phyloP scores from a whole-genome alignment of 352 stramenopile species.

The Pythium dissimile region DNA sequence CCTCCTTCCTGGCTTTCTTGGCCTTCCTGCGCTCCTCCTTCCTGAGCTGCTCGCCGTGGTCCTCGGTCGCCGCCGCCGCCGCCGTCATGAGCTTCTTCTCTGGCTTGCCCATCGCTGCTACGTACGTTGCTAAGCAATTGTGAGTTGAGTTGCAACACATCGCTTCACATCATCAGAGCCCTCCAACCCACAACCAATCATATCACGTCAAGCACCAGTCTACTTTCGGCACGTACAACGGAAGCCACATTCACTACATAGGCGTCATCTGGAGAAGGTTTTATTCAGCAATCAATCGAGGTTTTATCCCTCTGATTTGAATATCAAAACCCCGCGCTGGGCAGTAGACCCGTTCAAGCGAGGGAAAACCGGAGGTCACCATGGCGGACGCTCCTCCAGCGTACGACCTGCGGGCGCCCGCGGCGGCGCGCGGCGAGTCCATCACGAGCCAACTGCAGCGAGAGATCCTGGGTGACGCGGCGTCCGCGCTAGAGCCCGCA shows the following conservation, averaged over 20 bases:
- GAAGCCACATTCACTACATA: conserved; percentile 12
- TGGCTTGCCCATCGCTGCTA: conserved; percentile 23
- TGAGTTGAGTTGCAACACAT: conserved; percentile 32
- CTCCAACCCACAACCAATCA: conserved; percentile 24
- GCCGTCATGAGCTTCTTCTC: conserved; percentile 24
- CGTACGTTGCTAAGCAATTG: conserved; percentile 3
- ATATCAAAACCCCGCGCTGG: conserved; percentile 12
- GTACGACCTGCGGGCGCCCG: conserved; percentile 35
- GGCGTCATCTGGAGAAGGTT: neutral
- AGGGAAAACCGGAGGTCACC: conserved; percentile 1
- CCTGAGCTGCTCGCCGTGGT: conserved; percentile 32
- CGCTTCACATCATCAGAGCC: conserved; percentile 15
- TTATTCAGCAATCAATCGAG: conserved; percentile 2
- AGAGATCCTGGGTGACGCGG: conserved; percentile 45
- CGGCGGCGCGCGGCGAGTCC: conserved; percentile 30
- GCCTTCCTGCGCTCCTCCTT: conserved; percentile 26
- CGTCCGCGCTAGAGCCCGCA: neutral
- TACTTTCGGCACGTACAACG: neutral
- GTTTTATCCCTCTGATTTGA: conserved; percentile 25
- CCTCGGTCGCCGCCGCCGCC: neutral
- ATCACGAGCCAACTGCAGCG: conserved; percentile 60
- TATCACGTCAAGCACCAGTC: conserved; percentile 3
- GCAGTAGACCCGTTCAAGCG: neutral
- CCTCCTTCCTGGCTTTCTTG: conserved; percentile 41
- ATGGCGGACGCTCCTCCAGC: conserved; percentile 13